Base-by-base conservation (phyloP, 2,329 filamentous ascomycete species). In the Trichophyton rubrum region DNA sequence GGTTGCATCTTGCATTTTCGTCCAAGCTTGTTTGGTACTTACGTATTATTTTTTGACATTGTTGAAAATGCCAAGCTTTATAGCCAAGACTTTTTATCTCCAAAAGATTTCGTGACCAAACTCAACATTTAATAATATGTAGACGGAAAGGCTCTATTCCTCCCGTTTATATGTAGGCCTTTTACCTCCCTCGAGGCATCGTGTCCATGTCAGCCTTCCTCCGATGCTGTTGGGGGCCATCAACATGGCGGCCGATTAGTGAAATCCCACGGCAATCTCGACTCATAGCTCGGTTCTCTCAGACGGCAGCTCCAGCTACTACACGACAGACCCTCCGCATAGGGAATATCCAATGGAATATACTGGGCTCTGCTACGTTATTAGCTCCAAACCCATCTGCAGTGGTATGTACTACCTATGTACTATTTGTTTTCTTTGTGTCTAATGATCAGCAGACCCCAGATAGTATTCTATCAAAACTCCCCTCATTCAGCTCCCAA, bases 321-420 rank as follows among this genome's bases (percentile, higher is more conserved):
- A 30, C n/a, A 27, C 35, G 27, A 53, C 49, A 53, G 22, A 49
- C 30, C 8, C 41, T 49, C 4, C 43, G 30, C 41, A 13, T 59
- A 17, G 55, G 9, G 38, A 59, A 49, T 17, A 13, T 20, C 20
- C 27, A 58, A 58, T 27, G 30, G 59, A 57, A 35, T 45, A 47
- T 17, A 17, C 22, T 62, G 43, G 30, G 45, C 55, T 60, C 60
- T 13, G 59, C 60, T 13, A 63, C 62, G 15, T 24, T 61, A 33
- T 22, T 63, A 13, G 33, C 58, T 13, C 59, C 62, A 13, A 60
- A 57, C 33, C 24, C 60, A 38, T 58, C 60, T 11, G 43, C n/a
- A 47, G 45, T 58, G 38, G 62, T 63, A 59, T 7, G 56, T 61
- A 43, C 22, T 24, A 47, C 55, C 7, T 2, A 4, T 24, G 9